Conservation (phyloP, 2,329 filamentous ascomycete species). For the Ophiostoma pallidulum region DNA sequence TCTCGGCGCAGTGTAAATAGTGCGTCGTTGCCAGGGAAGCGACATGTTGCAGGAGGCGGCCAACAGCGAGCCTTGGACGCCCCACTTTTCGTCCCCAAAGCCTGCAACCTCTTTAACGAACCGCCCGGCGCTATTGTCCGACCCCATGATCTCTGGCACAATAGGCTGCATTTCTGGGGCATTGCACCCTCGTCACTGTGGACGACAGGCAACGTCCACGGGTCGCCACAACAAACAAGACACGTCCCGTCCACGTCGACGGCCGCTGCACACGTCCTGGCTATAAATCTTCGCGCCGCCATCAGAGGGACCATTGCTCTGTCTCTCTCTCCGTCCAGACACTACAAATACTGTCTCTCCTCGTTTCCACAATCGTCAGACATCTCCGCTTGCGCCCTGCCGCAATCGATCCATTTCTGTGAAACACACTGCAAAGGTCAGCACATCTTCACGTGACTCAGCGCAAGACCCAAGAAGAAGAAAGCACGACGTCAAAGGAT, state of each 20-base stretch:
- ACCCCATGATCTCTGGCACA: slow-evolving; percentile 2
- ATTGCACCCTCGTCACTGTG: background rate
- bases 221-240: slow-evolving; percentile 5
- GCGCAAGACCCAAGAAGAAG: background rate
- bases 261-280: too few species aligned
- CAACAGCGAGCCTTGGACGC: background rate
- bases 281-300: too few species aligned
- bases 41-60: background rate
- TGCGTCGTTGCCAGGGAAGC: slow-evolving; percentile 3
- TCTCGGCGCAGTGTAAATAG: too few species aligned
- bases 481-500: background rate
- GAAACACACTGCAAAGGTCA: background rate
- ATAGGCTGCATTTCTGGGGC: background rate
- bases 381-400: too few species aligned
- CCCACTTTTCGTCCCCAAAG: slow-evolving; percentile 4
- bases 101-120: slow-evolving; percentile 10
- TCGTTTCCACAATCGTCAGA: background rate
- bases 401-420: slow-evolving; percentile 1
- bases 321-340: too few species aligned
- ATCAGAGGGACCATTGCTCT: too few species aligned
- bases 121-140: background rate
- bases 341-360: background rate
- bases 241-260: too few species aligned
- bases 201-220: background rate
- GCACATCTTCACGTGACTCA: slow-evolving; percentile 6